Evolutionary conservation across 139 green algal species (phyloP), one percentile per base, ranked within the genome.

Genomic region (Chlamydomonas sp.): DNA sequence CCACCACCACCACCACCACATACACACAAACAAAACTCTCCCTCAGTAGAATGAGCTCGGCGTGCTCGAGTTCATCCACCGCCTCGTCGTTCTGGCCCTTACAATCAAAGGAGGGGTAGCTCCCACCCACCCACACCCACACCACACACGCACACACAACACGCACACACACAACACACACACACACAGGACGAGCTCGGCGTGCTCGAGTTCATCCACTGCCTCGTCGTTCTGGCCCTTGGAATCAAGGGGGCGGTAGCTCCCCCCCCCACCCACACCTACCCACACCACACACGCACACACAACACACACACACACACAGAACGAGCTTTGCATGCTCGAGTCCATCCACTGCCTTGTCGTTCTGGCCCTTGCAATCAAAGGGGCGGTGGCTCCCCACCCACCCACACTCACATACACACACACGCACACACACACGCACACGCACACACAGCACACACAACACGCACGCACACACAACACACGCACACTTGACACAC

Each of bases 171-270:
- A 13, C 20, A 54, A 54, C 43, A 13, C 13, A 63, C 22, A 13
- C n/a, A 63, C 22, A 35, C 58, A 24, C 65, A 97, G 89, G 98
- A 99, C 70, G 94, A 99, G 84, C 83, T 99, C 28, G 92, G 84
- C 3, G 79, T 96, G 2, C 76, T 97, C 35, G 94, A 99, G 83
- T 91, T 98, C 79, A 97, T 98, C 57, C 94, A 96, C 77, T 90
- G 83, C 65, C 80, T 95, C 47, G 90, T 96, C 66, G 89, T n/a
- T n/a, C n/a, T n/a, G n/a, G n/a, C n/a, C n/a, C n/a, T n/a, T n/a
- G n/a, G n/a, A n/a, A n/a, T n/a, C n/a, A n/a, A n/a, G n/a, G n/a
- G n/a, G n/a, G n/a, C n/a, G n/a, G n/a, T n/a, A n/a, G 16, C 20
- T 20, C 43, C 13, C 43, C 13, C 43, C 13, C 43, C 13, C 43